A percentile compares a stretch with the other conserved stretches of the same genome.
phyloP scores from a whole-genome alignment of 2,329 filamentous ascomycete species.

The Penicillium sp. region DNA sequence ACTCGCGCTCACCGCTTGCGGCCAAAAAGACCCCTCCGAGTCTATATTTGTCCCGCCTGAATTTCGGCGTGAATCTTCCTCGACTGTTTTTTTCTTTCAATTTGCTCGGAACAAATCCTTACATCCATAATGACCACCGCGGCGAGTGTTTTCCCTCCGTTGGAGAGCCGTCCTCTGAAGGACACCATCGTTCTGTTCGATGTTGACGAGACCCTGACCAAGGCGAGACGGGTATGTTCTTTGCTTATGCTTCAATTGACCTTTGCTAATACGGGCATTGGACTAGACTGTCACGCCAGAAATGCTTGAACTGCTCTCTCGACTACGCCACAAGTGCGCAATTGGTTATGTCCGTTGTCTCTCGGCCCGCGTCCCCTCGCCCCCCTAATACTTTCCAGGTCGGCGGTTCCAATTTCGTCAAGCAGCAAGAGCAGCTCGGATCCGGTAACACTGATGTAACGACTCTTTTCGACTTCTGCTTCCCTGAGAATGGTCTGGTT shows the following conservation, averaged over 20 bases:
- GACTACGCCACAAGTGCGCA: constrained; percentile 59
- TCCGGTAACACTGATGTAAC: constrained; percentile 63
- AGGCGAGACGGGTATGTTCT: constrained; percentile 63
- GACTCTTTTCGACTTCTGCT: constrained; percentile 92
- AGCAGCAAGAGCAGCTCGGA: constrained; percentile 95
- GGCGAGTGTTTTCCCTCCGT: constrained; percentile 56
- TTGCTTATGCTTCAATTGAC: neutral
- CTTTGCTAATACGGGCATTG: constrained; percentile 4
- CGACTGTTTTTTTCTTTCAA: constrained; percentile 3
- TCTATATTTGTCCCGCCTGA: constrained; percentile 15
- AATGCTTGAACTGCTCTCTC: constrained; percentile 73
- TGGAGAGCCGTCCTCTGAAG: constrained; percentile 78
- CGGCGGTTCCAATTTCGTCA: constrained; percentile 82
- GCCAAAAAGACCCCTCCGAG: constrained; percentile 18
- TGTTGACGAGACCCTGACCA: constrained; percentile 87
- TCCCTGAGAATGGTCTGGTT: constrained; percentile 91
- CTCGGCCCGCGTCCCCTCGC: neutral
- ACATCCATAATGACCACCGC: constrained; percentile 25
- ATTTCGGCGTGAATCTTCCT: constrained; percentile 2
- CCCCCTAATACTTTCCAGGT: constrained; percentile 42
- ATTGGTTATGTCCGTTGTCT: constrained; percentile 29
- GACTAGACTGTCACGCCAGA: constrained; percentile 63
- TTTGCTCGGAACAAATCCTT: constrained; percentile 1
- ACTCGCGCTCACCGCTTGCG: constrained; percentile 27
- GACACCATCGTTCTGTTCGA: constrained; percentile 95